phyloP scores from a whole-genome alignment of 1,284 basidiomycete genomes.

The Vanrija humicola region DNA sequence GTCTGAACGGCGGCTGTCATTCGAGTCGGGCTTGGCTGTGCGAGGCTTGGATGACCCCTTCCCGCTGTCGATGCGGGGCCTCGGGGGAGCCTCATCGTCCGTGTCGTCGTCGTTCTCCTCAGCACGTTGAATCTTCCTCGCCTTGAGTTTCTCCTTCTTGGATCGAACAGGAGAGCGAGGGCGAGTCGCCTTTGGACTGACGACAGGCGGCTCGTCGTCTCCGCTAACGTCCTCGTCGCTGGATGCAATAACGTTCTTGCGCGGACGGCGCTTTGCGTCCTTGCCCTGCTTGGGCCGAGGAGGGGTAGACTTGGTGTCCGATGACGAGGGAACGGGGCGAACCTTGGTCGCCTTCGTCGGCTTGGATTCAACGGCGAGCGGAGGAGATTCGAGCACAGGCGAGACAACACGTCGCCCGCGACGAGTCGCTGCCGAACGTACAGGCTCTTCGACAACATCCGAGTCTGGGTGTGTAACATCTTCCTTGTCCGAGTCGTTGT shows the following conservation, averaged over 20 bases:
- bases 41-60: background rate
- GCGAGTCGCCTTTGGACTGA: background rate
- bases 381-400: conserved; percentile 2
- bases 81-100: conserved; percentile 1
- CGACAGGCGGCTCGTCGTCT: background rate
- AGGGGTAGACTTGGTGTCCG: no score
- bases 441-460: background rate
- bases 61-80: background rate
- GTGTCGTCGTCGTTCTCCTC: conserved; percentile 5
- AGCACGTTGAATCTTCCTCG: conserved; percentile 13
- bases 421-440: conserved; percentile 5
- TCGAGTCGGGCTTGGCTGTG: background rate
- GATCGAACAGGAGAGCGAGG: background rate
- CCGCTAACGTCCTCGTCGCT: conserved; percentile 13
- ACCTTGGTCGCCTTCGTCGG: background rate
- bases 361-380: background rate
- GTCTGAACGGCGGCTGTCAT: background rate
- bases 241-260: conserved; percentile 18
- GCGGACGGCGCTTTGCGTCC: conserved; percentile 11
- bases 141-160: conserved; percentile 9
- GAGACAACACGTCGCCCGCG: conserved; percentile 12
- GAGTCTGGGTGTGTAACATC: conserved; percentile 1
- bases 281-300: background rate
- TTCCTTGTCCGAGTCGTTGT: conserved; percentile 5
- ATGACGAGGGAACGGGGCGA: no score